Percentiles rank a stretch among this genome's conserved stretches.
Evolutionary conservation across 129 eudicot species (phyloP).

Genomic region (sunflower (Helianthus annuus)): HanXRQr2.0-SUNRISE NC_035444.2:34822737-34823236

Average conservation of each 20-base stretch:
- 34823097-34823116: constrained; percentile 67
- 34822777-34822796: too few species aligned
- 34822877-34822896: neutral
- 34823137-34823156: constrained; percentile 96
- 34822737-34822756: too few species aligned
- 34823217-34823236: neutral
- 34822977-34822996: constrained; percentile 8
- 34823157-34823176: constrained; percentile 36
- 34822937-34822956: neutral
- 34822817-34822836: neutral
- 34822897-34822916: neutral
- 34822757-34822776: too few species aligned
- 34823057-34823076: neutral
- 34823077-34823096: constrained; percentile 42
- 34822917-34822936: neutral
- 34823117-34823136: constrained; percentile 95
- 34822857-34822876: neutral
- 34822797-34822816: too few species aligned
- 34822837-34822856: neutral
- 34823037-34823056: neutral
- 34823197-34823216: neutral
- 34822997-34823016: neutral
- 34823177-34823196: neutral
- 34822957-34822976: neutral
- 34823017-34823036: neutral